Base-by-base conservation (phyloP, 805 yeast genomes). In the Lipomyces chichibuensis region DNA sequence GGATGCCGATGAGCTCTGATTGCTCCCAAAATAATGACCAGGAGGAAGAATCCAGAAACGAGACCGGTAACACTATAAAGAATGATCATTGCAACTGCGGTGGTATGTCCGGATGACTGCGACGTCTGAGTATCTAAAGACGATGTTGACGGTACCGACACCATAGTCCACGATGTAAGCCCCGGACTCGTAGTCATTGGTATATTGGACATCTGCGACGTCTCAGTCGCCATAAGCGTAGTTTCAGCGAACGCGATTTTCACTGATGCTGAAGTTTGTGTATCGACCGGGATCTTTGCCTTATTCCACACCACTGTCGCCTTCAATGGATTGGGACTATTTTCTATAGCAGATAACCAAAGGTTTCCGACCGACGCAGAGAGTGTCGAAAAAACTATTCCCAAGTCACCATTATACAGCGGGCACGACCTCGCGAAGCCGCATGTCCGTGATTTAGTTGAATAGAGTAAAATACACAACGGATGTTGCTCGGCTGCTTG, bases 1-100 rank as follows among this genome's bases (percentile, higher is more conserved):
- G 80, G 80, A 59, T 77, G 77, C 27, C 76, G 70, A 52, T 75
- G 79, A 11, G 76, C 73, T 4, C 80, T 73, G 37, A 76, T 62
- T 4, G 77, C 77, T n/a, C 79, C 80, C 3, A 76, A 69, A 7
- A 75, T 65, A 29, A 77, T 73, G 37, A 77, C 64, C 29, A 75
- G 64, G 39, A 76, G 63, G 55, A 77, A 76, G 33, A 74, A 71
- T 0, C 72, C 64, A 2, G 77, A 75, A 3, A 76, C 65, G 8
- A 77, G 51, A 13, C 78, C 78, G 8, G 77, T 72, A 33, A 75
- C 59, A 58, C 71, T 59, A 63, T 77, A 77, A 25, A 77, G 71
- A 8, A 74, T 72, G 39, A 73, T 74, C 78, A 76, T 75, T 25
- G 77, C 77, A 20, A 68, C 68, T 5, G 76, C 72, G 13, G 78